A percentile compares a stretch with the other conserved stretches of the same genome.
Conservation (phyloP, 805 yeast species). For the Kodamaea hsintzibuensis region DNA sequence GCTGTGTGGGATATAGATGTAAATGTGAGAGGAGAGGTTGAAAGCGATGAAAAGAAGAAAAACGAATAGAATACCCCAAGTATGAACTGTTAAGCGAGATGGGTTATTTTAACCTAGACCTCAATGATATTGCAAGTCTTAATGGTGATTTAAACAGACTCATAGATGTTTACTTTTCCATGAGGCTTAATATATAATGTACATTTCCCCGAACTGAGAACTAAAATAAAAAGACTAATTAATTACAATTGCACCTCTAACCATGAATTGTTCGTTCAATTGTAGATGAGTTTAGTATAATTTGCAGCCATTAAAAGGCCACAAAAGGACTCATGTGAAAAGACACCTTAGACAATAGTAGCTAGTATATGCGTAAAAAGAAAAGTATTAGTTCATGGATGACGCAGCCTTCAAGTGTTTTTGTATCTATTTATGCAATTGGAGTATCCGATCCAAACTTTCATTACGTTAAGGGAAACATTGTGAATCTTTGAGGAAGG, state of each 20-base stretch:
- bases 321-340: not conserved
- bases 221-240: no score
- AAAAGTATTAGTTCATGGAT: not conserved
- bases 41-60: conserved; percentile 5
- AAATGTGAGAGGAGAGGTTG: conserved; percentile 24
- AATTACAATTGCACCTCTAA: no score
- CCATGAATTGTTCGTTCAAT: no score
- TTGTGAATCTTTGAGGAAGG: no score
- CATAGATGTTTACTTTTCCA: not conserved
- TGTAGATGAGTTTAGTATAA: not conserved
- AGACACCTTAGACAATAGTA: not conserved
- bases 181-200: not conserved
- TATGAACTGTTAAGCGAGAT: not conserved
- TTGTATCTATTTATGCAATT: not conserved
- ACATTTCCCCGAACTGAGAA: no score
- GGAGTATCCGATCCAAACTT: not conserved
- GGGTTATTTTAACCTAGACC: no score
- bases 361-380: not conserved
- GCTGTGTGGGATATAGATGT: conserved; percentile 42
- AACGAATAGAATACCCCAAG: not conserved
- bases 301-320: not conserved
- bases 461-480: no score
- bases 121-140: no score
- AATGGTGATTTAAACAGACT: not conserved
- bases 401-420: not conserved